Conservation (phyloP, 129 eudicot genomes). For the Flaveria brownii region DNA sequence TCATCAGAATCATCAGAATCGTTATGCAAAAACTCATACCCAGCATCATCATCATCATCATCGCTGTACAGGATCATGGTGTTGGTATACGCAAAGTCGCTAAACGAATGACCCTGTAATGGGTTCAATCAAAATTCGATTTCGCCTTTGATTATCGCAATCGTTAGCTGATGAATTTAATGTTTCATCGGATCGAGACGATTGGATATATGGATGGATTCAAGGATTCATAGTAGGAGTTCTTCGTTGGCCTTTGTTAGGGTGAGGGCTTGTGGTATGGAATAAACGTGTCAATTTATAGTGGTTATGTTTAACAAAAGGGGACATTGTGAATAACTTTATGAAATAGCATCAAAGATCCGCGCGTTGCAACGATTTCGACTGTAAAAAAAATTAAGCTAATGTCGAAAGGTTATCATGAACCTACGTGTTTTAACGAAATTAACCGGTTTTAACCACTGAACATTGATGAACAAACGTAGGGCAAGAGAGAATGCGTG, state of each 20-base stretch:
- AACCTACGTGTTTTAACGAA: too few relatives aligned
- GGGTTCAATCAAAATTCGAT: constrained; percentile 19
- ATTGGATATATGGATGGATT: not conserved
- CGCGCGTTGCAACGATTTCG: not conserved
- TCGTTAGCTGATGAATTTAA: constrained; percentile 16
- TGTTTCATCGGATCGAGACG: constrained; percentile 13
- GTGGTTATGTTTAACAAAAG: not conserved
- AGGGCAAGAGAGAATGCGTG: too few relatives aligned
- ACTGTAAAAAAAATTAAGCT: too few relatives aligned
- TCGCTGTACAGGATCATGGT: constrained; percentile 14
- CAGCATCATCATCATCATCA: constrained; percentile 38
- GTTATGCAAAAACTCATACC: constrained; percentile 54
- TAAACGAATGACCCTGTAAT: not conserved
- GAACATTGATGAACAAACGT: too few relatives aligned
- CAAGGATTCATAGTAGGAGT: not conserved
- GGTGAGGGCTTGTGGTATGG: constrained; percentile 29
- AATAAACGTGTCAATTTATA: constrained; percentile 17
- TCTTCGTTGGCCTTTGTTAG: constrained; percentile 17
- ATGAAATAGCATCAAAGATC: not conserved
- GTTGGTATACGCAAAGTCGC: constrained; percentile 25
- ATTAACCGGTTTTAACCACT: too few relatives aligned
- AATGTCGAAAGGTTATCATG: too few relatives aligned
- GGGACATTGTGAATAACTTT: not conserved
- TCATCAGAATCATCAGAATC: constrained; percentile 37
- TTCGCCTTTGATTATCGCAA: constrained; percentile 20